phyloP scores from a whole-genome alignment of 495 filamentous ascomycete genomes.

The Penicillium subrubescens region DNA sequence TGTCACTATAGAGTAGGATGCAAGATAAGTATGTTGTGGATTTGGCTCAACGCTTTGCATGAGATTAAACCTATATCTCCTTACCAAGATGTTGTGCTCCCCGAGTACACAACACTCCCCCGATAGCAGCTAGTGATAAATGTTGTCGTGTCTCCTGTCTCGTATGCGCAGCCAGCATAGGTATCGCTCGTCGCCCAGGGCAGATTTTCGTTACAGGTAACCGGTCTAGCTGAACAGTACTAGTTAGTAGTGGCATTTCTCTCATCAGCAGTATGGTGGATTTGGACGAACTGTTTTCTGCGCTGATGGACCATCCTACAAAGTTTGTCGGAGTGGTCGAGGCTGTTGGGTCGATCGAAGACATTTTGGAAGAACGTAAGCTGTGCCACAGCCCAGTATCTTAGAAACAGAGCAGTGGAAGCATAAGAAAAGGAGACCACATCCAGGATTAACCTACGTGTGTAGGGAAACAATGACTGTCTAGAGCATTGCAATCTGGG shows the following conservation, averaged over 20 bases:
- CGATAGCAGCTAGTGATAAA: neutral
- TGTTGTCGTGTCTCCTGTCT: neutral
- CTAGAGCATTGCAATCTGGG: neutral
- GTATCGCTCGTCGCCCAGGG: neutral
- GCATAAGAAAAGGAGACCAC: neutral
- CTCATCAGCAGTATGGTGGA: neutral
- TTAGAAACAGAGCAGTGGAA: neutral
- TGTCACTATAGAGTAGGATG: neutral
- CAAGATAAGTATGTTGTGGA: neutral
- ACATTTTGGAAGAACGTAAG: neutral
- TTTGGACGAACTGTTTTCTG: neutral
- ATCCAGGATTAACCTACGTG: neutral
- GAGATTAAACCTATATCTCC: neutral
- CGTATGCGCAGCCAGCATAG: neutral
- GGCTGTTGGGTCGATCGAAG: neutral
- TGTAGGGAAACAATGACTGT: neutral
- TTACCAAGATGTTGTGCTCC: neutral
- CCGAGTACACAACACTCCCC: neutral
- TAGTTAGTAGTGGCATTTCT: neutral
- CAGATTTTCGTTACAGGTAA: neutral
- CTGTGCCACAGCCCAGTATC: neutral
- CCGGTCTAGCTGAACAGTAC: neutral
- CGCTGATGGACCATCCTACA: neutral
- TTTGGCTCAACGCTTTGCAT: neutral
- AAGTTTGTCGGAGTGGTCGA: neutral